phyloP scores from a whole-genome alignment of 805 yeast genomes.

The Candida manassasensis region DNA sequence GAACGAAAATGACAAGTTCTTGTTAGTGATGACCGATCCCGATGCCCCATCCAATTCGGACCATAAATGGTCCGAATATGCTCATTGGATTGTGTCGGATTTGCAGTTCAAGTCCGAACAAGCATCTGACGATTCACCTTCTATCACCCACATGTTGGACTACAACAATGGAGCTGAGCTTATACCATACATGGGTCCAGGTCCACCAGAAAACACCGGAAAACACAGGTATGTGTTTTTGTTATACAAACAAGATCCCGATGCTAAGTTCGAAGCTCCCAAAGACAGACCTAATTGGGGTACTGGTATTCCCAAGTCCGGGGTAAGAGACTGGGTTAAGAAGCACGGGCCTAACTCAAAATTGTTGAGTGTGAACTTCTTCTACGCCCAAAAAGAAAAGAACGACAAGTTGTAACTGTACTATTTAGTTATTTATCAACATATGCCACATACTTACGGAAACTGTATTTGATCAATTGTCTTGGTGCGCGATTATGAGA shows the following conservation, averaged over 20 bases:
- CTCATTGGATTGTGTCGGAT: slow-evolving; percentile 66
- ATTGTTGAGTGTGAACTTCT: slow-evolving; percentile 76
- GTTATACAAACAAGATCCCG: slow-evolving; percentile 61
- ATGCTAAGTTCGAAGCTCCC: slow-evolving; percentile 37
- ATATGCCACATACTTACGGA: no score
- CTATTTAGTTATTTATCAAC: slow-evolving; percentile 2
- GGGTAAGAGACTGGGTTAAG: slow-evolving; percentile 69
- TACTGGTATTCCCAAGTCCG: slow-evolving; percentile 72
- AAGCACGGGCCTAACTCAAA: slow-evolving; percentile 50
- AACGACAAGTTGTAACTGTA: background rate
- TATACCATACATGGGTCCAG: slow-evolving; percentile 73
- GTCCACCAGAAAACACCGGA: slow-evolving; percentile 84
- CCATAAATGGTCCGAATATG: slow-evolving; percentile 83
- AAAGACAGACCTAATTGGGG: slow-evolving; percentile 77
- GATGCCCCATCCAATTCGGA: slow-evolving; percentile 87
- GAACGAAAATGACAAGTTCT: slow-evolving; percentile 49
- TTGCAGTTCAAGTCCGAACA: slow-evolving; percentile 40
- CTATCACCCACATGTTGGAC: slow-evolving; percentile 26
- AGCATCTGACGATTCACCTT: slow-evolving; percentile 22
- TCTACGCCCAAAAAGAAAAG: slow-evolving; percentile 63
- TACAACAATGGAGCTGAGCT: slow-evolving; percentile 37
- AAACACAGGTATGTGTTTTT: slow-evolving; percentile 82
- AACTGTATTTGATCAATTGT: no score
- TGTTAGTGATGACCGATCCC: slow-evolving; percentile 83
- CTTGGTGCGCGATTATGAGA: no score